Base-by-base conservation (phyloP, 2,329 filamentous ascomycete genomes). In the Alternaria atra region DNA sequence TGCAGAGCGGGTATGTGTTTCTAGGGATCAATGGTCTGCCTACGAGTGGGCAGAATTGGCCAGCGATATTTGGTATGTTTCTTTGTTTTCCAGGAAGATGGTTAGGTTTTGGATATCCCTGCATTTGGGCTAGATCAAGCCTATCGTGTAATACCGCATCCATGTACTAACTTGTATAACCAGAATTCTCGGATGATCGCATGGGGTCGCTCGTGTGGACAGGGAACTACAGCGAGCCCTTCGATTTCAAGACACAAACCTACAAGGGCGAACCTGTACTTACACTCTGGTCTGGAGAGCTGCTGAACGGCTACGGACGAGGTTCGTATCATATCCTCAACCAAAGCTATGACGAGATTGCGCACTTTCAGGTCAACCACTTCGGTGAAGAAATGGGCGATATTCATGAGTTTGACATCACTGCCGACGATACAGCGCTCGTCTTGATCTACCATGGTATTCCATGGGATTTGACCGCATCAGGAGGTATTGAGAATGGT, bases 341-440 rank as follows among this genome's bases (percentile, higher is more conserved):
- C 32, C 59, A 66, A 34, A 67, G 65, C 6, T 69, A 69, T 32
- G 47, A 54, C 15, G 67, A 68, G 40, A 65, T 66, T 23, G 58
- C 58, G 6, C 65, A 63, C 39, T 63, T 71, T 42, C 57, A 65
- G 6, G 51, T 64, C 4, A 59, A 55, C 35, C 42, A 54, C 15
- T 67, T 60, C n/a, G 60, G 56, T 13, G 52, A 63, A 3, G 40
- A 64, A 15, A 52, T 58, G 46, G 69, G 65, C 13, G 82, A 84
- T 58, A 61, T 82, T 13, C 80, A 84, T 58, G 82, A 84, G 56
- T 83, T 83, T 39, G 73, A 70, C 13, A 79, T 84, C 55, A 84
- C 82, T 0, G 58, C 63, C 6, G 68, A 81, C 12, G 77, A 77
- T 23, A 83, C 82, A 1, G 80, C 80, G 1, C 59, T 84, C 4